Conservation (phyloP, 441 rosid genomes). For the Breynia disticha region DNA sequence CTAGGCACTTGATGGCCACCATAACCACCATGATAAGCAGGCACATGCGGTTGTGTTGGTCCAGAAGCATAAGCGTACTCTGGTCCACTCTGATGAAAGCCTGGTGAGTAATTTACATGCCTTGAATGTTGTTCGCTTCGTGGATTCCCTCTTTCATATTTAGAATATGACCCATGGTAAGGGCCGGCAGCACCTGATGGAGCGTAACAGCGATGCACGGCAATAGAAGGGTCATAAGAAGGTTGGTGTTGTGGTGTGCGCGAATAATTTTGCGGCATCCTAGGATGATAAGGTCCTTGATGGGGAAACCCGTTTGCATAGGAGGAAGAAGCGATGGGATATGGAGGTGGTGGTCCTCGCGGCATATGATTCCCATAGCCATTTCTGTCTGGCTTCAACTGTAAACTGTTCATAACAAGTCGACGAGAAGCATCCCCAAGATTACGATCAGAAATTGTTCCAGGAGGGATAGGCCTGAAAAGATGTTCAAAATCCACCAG, state of each 20-base stretch:
- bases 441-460: constrained; percentile 46
- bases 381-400: constrained; percentile 23
- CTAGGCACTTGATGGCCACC: constrained; percentile 24
- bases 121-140: constrained; percentile 17
- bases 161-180: constrained; percentile 13
- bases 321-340: constrained; percentile 17
- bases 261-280: constrained; percentile 16
- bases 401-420: constrained; percentile 58
- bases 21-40: constrained; percentile 19
- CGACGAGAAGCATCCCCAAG: constrained; percentile 72
- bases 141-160: constrained; percentile 18
- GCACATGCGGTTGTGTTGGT: constrained; percentile 1
- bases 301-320: constrained; percentile 25
- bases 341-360: constrained; percentile 16
- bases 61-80: constrained; percentile 20
- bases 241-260: constrained; percentile 12
- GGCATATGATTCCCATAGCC: constrained; percentile 18
- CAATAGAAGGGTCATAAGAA: constrained; percentile 10
- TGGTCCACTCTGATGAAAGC: constrained; percentile 24
- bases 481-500: constrained; percentile 5
- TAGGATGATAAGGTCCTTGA: constrained; percentile 17
- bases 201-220: constrained; percentile 16
- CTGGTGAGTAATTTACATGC: constrained; percentile 12
- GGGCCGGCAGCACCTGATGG: constrained; percentile 14
- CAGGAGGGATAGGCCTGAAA: constrained; percentile 55